phyloP scores from a whole-genome alignment of 495 filamentous ascomycete genomes.

The Aspergillus panamensis region DNA sequence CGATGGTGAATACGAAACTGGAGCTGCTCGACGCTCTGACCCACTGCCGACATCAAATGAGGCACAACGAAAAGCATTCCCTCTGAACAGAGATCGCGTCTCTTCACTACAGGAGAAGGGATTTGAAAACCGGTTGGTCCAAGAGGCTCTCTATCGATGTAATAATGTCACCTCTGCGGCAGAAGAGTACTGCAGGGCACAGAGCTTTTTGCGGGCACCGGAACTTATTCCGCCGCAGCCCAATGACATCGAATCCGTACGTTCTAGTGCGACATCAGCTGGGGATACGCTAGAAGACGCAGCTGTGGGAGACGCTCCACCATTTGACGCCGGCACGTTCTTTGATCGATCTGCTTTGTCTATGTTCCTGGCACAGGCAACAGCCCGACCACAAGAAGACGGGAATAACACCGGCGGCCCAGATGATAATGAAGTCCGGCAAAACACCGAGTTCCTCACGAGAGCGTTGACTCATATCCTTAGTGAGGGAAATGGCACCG shows the following conservation, averaged over 20 bases:
- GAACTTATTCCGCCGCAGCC: slow-evolving; percentile 59
- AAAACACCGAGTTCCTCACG: slow-evolving; percentile 32
- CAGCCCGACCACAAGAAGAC: slow-evolving; percentile 26
- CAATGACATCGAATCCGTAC: slow-evolving; percentile 50
- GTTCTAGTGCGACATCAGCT: slow-evolving; percentile 28
- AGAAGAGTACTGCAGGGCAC: slow-evolving; percentile 69
- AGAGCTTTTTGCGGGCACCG: slow-evolving; percentile 39
- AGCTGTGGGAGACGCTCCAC: slow-evolving; percentile 29
- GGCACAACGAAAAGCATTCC: slow-evolving; percentile 38
- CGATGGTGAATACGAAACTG: slow-evolving; percentile 68
- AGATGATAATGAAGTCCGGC: slow-evolving; percentile 30
- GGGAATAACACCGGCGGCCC: slow-evolving; percentile 21
- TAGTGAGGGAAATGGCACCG: slow-evolving; percentile 29
- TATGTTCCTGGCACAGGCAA: slow-evolving; percentile 39
- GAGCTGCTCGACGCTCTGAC: slow-evolving; percentile 59
- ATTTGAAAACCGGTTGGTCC: slow-evolving; percentile 55
- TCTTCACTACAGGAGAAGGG: slow-evolving; percentile 44
- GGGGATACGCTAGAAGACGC: slow-evolving; percentile 32
- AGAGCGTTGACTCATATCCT: slow-evolving; percentile 38
- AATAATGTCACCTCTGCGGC: slow-evolving; percentile 59
- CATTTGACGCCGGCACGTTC: slow-evolving; percentile 25
- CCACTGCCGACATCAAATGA: slow-evolving; percentile 42
- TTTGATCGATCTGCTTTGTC: slow-evolving; percentile 36
- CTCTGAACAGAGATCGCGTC: slow-evolving; percentile 46
- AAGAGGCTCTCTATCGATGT: slow-evolving; percentile 82